Evolutionary conservation across 2,329 filamentous ascomycete species (phyloP), one percentile per base, ranked within the genome.

Genomic region (Clonostachys solani): DNA sequence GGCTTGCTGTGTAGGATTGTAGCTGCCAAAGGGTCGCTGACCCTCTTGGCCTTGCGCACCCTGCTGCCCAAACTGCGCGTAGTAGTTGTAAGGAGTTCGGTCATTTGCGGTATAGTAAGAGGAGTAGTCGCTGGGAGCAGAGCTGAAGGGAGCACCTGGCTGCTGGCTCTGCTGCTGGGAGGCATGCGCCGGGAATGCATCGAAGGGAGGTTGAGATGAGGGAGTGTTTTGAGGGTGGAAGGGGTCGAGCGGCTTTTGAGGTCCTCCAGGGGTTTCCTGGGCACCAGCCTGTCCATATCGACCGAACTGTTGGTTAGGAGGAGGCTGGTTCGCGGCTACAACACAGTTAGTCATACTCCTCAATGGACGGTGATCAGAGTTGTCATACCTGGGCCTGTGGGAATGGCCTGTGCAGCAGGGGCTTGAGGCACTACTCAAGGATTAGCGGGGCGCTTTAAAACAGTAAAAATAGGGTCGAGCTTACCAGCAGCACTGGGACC

Each of bases 211-310:
- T 52, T 75, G 72, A 40, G 70, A 62, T 19, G 66, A 60, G 8
- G 72, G 65, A 15, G 70, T 66, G 52, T 81, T 77, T 62, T 91
- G 89, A 63, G 95, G 89, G 56, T 78, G 81, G 63, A 96, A 97
- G 1, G 89, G 81, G 62, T 96, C 92, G 66, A 91, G 92, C 3
- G 87, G 82, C 73, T 97, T 96, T 67, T 90, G 87, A 17, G 80
- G 73, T 40, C 81, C 70, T 10, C 23, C 23, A 19, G 77, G 68
- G 47, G 75, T 67, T 47, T 90, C 86, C 48, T 83, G 84, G 34
- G 77, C 66, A 46, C 73, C 74, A 46, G 76, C 62, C 59, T 86
- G 85, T 44, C 77, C 81, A 60, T 85, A 92, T 48, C 87, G 84
- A 49, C 80, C 81, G 58, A 84, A 92, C 58, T 87, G 83, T 61